Percentiles rank a stretch among this genome's conserved stretches.
phyloP scores from a whole-genome alignment of 2,329 filamentous ascomycete species.

The Fusarium sp. region DNA sequence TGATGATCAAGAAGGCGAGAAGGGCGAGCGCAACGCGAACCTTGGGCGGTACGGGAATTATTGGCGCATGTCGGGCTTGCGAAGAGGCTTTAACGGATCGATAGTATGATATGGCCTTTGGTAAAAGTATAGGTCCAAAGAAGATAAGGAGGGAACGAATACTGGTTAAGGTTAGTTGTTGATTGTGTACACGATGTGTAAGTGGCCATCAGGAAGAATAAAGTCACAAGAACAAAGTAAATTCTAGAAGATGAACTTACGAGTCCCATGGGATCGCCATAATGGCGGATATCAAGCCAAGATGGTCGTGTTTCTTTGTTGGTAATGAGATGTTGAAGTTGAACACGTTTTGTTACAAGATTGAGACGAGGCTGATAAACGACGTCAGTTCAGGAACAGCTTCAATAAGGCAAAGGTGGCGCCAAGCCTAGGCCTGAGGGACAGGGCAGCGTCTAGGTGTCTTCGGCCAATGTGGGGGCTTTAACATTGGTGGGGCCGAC shows the following conservation, averaged over 20 bases:
- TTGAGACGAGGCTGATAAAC: conserved; percentile 32
- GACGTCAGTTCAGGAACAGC: conserved; percentile 38
- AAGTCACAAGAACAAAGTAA: not conserved
- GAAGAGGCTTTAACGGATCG: conserved; percentile 63
- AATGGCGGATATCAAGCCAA: conserved; percentile 17
- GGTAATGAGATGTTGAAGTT: conserved; percentile 15
- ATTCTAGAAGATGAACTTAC: conserved; percentile 29
- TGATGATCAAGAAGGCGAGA: conserved; percentile 62
- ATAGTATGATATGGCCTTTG: conserved; percentile 74
- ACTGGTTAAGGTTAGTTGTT: conserved; percentile 48
- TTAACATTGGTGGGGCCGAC: conserved; percentile 30
- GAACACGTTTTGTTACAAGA: conserved; percentile 34
- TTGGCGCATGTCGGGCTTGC: conserved; percentile 56
- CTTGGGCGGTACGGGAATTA: conserved; percentile 66
- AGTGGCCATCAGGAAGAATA: not conserved
- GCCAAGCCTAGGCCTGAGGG: conserved; percentile 1
- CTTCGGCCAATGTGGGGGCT: conserved; percentile 23
- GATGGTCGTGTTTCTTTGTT: not conserved
- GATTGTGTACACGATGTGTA: conserved; percentile 10
- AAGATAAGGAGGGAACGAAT: conserved; percentile 68
- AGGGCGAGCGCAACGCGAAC: conserved; percentile 70
- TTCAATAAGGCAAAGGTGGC: conserved; percentile 31
- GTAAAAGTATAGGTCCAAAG: conserved; percentile 78
- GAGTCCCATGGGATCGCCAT: conserved; percentile 48
- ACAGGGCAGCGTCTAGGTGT: not conserved